These are phyloP conservation scores for Allium cepa DNA, from an alignment of 106 monocot species.

Conservation along the genomic window DNA sequence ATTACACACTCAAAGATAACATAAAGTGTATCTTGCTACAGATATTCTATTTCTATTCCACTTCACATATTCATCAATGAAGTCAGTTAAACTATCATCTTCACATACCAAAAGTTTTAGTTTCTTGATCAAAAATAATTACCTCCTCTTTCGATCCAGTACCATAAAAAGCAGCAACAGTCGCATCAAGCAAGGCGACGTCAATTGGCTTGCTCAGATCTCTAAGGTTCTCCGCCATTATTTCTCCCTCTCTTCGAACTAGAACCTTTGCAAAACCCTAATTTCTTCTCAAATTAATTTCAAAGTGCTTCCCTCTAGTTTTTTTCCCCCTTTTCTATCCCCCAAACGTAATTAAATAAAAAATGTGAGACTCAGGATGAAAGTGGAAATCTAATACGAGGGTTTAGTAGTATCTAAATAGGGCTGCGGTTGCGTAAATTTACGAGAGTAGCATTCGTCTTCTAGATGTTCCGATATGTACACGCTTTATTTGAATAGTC, in stretches of 20 bases:
- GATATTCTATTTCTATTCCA: too few relatives aligned
- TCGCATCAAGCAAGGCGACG: conserved; percentile 90
- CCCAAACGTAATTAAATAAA: neutral
- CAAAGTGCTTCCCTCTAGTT: neutral
- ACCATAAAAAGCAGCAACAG: conserved; percentile 94
- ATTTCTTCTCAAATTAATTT: neutral
- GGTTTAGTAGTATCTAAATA: too few relatives aligned
- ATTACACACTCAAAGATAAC: too few relatives aligned
- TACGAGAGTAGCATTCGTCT: too few relatives aligned
- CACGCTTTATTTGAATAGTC: too few relatives aligned
- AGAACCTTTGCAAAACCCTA: conserved; percentile 11
- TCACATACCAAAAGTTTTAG: too few relatives aligned
- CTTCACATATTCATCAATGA: too few relatives aligned
- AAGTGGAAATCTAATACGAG: too few relatives aligned
- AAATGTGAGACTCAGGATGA: neutral
- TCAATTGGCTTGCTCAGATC: conserved; percentile 96
- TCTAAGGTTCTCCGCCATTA: conserved; percentile 61
- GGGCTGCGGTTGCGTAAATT: too few relatives aligned
- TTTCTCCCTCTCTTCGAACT: neutral
- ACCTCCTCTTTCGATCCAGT: conserved; percentile 99
- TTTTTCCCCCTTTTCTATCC: conserved; percentile 7
- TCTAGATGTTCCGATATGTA: too few relatives aligned
- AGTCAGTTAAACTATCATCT: too few relatives aligned
- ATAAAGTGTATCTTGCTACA: too few relatives aligned
- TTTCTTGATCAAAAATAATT: neutral